Base-by-base conservation (phyloP, 345 rosid genomes). In the Conringia planisiliqua region DNA sequence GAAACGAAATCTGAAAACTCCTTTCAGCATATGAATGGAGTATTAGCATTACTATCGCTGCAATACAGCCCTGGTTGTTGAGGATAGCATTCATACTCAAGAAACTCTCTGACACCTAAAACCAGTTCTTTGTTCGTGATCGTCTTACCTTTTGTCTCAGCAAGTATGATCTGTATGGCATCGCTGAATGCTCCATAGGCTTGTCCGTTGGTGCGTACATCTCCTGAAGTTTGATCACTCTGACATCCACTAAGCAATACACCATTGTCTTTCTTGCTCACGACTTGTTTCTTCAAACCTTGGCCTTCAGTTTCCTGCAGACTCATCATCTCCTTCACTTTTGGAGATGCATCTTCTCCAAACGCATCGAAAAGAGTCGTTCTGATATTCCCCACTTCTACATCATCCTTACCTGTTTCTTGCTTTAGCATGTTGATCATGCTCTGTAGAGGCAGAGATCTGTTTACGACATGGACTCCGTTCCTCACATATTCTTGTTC, bases 111-210 rank as follows among this genome's bases (percentile, higher is more conserved):
- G 0, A 92, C 88, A 55, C 70, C 78, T 43, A n/a, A 0, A 47
- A 91, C 91, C 8, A 91, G 81, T 46, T 89, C 85, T 52, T 59
- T 70, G 65, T 88, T 85, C 22, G 86, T 62, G 38, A 89, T 68
- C 13, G 13, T 57, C 57, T 2, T 51, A 33, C 88, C 95, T 43
- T 82, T 84, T 2, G 88, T 13, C 40, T 87, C 85, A 0, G 82
- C 84, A 32, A 91, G 48, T 62, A 91, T 82, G 9, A 70, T 78
- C 86, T 91, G 97, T 68, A 91, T 84, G n/a, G 87, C 95, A 65
- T 91, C 89, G 86, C 95, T 91, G 18, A 89, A 84, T 64, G 97
- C 97, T 71, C 97, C 97, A 54, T 87, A 89, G 29, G 97, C 88
- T 76, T 77, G 83, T 1, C 70, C 52, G 10, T 89, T 16, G 24